Conservation (phyloP, 345 rosid species). For the Eucalyptus urophylla region DNA sequence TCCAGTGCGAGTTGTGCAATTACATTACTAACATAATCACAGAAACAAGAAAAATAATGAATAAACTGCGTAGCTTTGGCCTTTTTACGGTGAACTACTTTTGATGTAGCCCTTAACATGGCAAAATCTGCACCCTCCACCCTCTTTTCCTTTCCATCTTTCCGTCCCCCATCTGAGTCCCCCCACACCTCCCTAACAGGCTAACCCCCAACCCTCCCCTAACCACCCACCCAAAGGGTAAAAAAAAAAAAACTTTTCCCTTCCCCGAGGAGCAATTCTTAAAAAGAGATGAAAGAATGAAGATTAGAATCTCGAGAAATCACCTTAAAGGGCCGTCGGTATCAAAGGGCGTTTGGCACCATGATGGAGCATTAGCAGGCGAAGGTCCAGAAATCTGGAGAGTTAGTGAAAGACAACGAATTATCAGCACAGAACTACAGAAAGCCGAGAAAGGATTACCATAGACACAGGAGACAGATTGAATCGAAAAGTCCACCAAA, state of each 20-base stretch:
- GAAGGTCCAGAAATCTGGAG: slow-evolving; percentile 49
- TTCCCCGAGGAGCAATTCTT: not conserved
- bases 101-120: not conserved
- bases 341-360: slow-evolving; percentile 92
- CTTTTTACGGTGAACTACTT: not conserved
- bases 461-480: not conserved
- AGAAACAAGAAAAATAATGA: not conserved
- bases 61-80: not conserved
- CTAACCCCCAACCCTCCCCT: no score
- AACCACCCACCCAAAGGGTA: no score
- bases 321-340: slow-evolving; percentile 83
- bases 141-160: not conserved
- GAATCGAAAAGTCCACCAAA: slow-evolving; percentile 9
- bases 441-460: not conserved
- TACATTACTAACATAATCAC: not conserved
- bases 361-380: slow-evolving; percentile 73
- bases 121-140: not conserved
- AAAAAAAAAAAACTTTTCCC: no score
- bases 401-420: not conserved
- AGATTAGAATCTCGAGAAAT: not conserved
- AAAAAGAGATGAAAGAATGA: not conserved
- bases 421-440: no score
- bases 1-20: not conserved
- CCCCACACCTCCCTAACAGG: no score
- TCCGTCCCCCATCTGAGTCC: not conserved